These are phyloP conservation scores for Penicillium arizonense DNA, from an alignment of 495 filamentous ascomycete genomes.

Conservation along the genomic window DNA sequence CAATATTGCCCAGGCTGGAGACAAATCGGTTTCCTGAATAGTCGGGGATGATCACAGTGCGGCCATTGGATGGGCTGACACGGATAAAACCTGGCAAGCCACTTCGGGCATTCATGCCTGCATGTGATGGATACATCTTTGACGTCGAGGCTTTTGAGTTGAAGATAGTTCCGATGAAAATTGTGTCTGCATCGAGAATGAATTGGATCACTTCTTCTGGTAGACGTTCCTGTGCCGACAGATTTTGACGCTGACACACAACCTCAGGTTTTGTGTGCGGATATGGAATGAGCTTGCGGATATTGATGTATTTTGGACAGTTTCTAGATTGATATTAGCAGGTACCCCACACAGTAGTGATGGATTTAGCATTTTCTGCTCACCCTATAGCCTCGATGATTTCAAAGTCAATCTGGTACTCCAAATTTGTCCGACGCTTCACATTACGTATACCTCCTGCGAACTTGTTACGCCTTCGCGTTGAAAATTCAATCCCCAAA, in stretches of 20 bases:
- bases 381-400: slow-evolving; percentile 15
- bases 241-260: not conserved
- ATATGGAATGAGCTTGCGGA: slow-evolving; percentile 12
- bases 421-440: not conserved
- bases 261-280: slow-evolving; percentile 5
- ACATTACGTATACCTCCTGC: slow-evolving; percentile 7
- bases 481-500: slow-evolving; percentile 18
- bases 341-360: no score
- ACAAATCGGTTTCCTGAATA: slow-evolving; percentile 19
- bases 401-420: slow-evolving; percentile 6
- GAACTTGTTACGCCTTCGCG: slow-evolving; percentile 17
- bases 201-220: slow-evolving; percentile 16
- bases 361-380: not conserved
- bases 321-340: slow-evolving; percentile 4
- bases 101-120: slow-evolving; percentile 18
- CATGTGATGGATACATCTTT: slow-evolving; percentile 7
- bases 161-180: slow-evolving; percentile 11
- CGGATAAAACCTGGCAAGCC: slow-evolving; percentile 17
- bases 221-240: not conserved
- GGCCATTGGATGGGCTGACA: slow-evolving; percentile 15
- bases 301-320: slow-evolving; percentile 23
- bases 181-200: slow-evolving; percentile 13
- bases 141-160: not conserved
- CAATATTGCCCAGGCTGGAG: slow-evolving; percentile 18
- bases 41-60: slow-evolving; percentile 17